Evolutionary conservation across 768 basidiomycete species (phyloP), one percentile per base, ranked within the genome.

Genomic region (Pleurotus platypus): DNA sequence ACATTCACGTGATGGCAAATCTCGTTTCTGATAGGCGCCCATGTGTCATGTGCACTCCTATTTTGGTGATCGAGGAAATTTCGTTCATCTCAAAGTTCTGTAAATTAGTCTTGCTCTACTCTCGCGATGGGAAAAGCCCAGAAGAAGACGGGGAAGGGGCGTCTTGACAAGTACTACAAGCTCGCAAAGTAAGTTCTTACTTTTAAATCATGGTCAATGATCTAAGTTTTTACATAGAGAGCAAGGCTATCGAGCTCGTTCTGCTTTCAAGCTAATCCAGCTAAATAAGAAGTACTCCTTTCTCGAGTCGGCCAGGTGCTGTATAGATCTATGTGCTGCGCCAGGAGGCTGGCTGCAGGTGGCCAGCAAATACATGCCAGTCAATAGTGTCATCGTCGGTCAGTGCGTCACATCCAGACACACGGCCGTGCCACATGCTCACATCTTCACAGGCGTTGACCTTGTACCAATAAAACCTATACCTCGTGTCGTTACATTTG

Each of bases 291-390:
- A 98, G 76, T 99, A 91, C 74, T 83, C 87, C 13, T 90, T 99
- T 69, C 82, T 99, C 20, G 91, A 94, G 64, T 78, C 83, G 27
- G 89, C 94, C 57, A 80, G 86, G 81, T 98, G 96, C 71, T 92
- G 90, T 43, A 95, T 99, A 65, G 97, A 99, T 81, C 81, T 99
- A 30, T 99, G 97, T 72, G 97, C 97, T 35, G 97, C 97, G 4
- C 97, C 97, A 5, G 97, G 97, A 63, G 97, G 97, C 67, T 99
- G 97, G 97, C 79, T 98, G 7, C 97, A 99, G 71, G 97, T 99
- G 15, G 95, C 95, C 27, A 92, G 87, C 79, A 98, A 97, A 74
- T 93, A 94, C 70, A 97, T 97, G 94, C 94, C 95, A 0, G 76
- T 83, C 45, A 95, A 93, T 64, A 92, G 90, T 65, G 76, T 97